Base-by-base conservation (phyloP, 306 rosid genomes). In the Canavalia ensiformis region DNA sequence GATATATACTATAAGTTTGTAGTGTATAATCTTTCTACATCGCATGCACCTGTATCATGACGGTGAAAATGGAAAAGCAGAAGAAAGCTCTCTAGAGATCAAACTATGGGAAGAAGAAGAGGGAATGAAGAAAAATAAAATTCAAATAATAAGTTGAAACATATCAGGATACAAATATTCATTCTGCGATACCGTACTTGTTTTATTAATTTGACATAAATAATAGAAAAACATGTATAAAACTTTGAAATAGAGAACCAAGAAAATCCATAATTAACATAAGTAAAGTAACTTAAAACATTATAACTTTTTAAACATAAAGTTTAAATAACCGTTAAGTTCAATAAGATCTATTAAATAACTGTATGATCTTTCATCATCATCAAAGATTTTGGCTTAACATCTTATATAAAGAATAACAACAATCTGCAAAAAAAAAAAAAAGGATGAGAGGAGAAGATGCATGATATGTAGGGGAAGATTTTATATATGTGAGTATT, bases 41-140 rank as follows among this genome's bases (percentile, higher is more conserved):
- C 12, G 1, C 60, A n/a, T 1, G 33, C 42, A 11, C 67, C 12
- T 50, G 56, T 13, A n/a, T 34, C 68, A 33, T 52, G 5, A 50
- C 52, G 8, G 56, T 54, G 11, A 69, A 64, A 74, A 65, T 13
- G 51, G 76, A 62, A 45, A 66, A 35, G 25, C 18, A 25, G 25
- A 30, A 74, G 7, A 47, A 12, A n/a, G 34, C 56, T 10, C 4
- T 62, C 45, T 2, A 42, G 29, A 64, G 67, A 51, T 28, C 68
- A 65, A 63, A 55, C 41, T 31, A 18, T n/a, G n/a, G 2, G 1
- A 42, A n/a, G n/a, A n/a, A n/a, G n/a, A n/a, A n/a, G n/a, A n/a
- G n/a, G 9, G 59, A 69, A 60, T 58, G 46, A 51, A 4, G 8
- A 62, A 11, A 55, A 45, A 11, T 52, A 82, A 46, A 63, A 28